phyloP scores from a whole-genome alignment of 306 rosid species.

The Morella rubra region DNA sequence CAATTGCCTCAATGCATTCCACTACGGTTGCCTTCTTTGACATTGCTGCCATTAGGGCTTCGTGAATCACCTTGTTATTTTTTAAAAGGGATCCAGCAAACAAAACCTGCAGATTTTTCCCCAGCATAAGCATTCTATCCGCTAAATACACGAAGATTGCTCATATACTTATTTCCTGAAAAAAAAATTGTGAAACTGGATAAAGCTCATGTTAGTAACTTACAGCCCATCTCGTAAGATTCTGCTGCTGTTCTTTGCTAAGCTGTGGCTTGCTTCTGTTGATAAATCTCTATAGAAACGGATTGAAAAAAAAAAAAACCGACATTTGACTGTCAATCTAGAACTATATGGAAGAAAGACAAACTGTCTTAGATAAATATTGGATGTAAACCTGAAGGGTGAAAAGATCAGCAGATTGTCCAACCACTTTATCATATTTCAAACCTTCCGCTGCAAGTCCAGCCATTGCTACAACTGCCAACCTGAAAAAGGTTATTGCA shows the following conservation, averaged over 20 bases:
- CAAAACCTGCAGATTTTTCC: constrained; percentile 50
- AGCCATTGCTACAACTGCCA: constrained; percentile 94
- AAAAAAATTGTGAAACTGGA: neutral
- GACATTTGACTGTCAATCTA: neutral
- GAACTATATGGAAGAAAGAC: neutral
- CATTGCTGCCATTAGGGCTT: constrained; percentile 70
- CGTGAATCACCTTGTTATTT: constrained; percentile 66
- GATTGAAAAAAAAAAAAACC: neutral
- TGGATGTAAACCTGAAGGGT: constrained; percentile 52
- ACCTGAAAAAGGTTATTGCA: constrained; percentile 37
- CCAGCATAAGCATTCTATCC: constrained; percentile 6
- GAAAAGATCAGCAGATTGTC: constrained; percentile 82
- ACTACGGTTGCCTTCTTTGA: constrained; percentile 61
- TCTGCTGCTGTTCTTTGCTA: constrained; percentile 92
- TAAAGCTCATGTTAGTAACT: constrained; percentile 27
- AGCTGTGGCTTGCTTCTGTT: constrained; percentile 88
- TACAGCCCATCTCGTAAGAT: constrained; percentile 99
- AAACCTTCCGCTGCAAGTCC: constrained; percentile 92
- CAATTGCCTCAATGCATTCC: constrained; percentile 83
- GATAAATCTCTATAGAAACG: constrained; percentile 60
- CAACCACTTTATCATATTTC: constrained; percentile 83
- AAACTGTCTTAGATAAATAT: constrained; percentile 8
- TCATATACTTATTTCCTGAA: neutral
- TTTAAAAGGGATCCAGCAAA: constrained; percentile 82
- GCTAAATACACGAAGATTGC: neutral